These are phyloP conservation scores for Microthyrium microscopicum DNA, from an alignment of 2,329 filamentous ascomycete species.

Conservation along the genomic window DNA sequence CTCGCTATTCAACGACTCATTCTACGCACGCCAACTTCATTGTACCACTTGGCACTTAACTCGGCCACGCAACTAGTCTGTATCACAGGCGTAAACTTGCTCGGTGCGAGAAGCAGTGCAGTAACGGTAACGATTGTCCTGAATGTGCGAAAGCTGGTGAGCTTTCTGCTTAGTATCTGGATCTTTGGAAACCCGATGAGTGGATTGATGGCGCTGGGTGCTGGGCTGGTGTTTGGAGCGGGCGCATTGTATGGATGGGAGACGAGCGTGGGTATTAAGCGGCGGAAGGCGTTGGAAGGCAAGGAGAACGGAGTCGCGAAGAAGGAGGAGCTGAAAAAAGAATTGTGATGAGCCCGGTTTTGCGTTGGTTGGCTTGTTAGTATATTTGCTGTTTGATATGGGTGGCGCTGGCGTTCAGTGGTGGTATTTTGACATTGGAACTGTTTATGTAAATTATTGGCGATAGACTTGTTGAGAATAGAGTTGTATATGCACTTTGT, in stretches of 20 bases:
- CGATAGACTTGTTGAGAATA: no score
- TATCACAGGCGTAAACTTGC: slow-evolving; percentile 88
- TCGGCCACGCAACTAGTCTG: slow-evolving; percentile 86
- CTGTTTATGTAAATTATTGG: no score
- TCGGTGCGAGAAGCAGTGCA: slow-evolving; percentile 75
- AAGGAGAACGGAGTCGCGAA: not conserved
- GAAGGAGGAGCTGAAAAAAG: slow-evolving; percentile 1
- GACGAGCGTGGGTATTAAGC: slow-evolving; percentile 29
- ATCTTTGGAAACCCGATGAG: slow-evolving; percentile 78
- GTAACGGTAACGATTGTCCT: slow-evolving; percentile 92
- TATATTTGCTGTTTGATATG: not conserved
- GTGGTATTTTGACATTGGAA: no score
- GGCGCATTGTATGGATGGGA: slow-evolving; percentile 86
- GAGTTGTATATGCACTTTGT: no score
- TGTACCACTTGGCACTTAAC: slow-evolving; percentile 56
- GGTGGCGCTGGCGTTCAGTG: no score
- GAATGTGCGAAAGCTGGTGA: slow-evolving; percentile 88
- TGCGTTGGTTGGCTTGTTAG: not conserved
- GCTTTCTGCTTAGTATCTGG: slow-evolving; percentile 79
- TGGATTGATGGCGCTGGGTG: slow-evolving; percentile 61
- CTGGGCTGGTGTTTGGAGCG: slow-evolving; percentile 71
- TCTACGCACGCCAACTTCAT: slow-evolving; percentile 41
- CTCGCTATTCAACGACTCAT: slow-evolving; percentile 16
- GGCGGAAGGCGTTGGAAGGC: slow-evolving; percentile 14
- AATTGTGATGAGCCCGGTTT: not conserved